phyloP scores from a whole-genome alignment of 2,329 filamentous ascomycete genomes.

The Lasiodiplodia hormozganensis region DNA sequence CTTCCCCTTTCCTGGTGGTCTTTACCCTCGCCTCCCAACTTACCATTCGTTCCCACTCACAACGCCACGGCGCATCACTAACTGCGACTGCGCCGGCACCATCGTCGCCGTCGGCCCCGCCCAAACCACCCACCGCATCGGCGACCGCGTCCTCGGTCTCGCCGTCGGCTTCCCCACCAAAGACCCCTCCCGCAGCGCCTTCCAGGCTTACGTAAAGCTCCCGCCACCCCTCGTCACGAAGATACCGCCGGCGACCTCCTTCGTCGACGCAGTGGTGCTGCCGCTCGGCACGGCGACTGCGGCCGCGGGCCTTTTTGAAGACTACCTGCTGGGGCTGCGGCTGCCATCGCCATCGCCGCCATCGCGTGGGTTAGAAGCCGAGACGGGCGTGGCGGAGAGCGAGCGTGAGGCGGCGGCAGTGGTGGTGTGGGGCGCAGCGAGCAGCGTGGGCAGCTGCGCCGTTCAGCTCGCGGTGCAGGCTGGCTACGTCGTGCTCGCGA shows the following conservation, averaged over 20 bases:
- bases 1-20: too few relatives aligned
- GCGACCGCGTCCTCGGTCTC: slow-evolving; percentile 37
- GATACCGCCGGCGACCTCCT: slow-evolving; percentile 48
- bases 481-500: slow-evolving; percentile 43
- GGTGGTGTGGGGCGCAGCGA: slow-evolving; percentile 46
- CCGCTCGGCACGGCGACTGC: slow-evolving; percentile 55
- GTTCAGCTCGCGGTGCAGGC: slow-evolving; percentile 46
- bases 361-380: not conserved
- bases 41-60: too few relatives aligned
- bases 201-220: slow-evolving; percentile 35
- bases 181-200: slow-evolving; percentile 39
- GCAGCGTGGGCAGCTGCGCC: slow-evolving; percentile 42
- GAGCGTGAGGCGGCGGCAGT: slow-evolving; percentile 31
- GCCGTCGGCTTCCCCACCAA: slow-evolving; percentile 40
- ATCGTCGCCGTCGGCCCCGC: slow-evolving; percentile 47
- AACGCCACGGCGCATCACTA: too few relatives aligned
- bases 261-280: slow-evolving; percentile 49
- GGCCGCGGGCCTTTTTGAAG: slow-evolving; percentile 51
- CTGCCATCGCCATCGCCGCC: slow-evolving; percentile 41
- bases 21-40: too few relatives aligned
- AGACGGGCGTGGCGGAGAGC: slow-evolving; percentile 34
- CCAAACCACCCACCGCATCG: slow-evolving; percentile 11
- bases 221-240: slow-evolving; percentile 33
- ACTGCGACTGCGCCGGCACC: too few relatives aligned
- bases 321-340: slow-evolving; percentile 47